A percentile compares a stretch with the other conserved stretches of the same genome.
Evolutionary conservation across 1,284 basidiomycete species (phyloP).

Genomic region (Puccinia novopanici): DNA sequence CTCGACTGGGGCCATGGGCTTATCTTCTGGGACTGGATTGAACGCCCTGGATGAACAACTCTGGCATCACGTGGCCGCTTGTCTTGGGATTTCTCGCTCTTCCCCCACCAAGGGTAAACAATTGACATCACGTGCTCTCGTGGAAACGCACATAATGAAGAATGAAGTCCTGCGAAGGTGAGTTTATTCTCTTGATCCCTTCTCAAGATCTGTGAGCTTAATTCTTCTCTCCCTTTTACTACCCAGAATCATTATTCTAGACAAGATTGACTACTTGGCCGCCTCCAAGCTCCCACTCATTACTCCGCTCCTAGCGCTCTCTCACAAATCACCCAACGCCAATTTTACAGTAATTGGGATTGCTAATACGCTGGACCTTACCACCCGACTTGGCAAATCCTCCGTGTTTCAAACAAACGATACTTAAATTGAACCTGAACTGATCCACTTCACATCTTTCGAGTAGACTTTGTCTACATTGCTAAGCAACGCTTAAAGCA

Average conservation of each 20-base stretch:
- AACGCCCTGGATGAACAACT: slow-evolving; percentile 46
- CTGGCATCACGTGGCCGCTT: slow-evolving; percentile 28
- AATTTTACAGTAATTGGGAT: slow-evolving; percentile 57
- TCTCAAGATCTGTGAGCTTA: neutral
- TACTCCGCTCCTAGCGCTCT: slow-evolving; percentile 58
- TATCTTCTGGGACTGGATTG: slow-evolving; percentile 34
- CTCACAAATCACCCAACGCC: slow-evolving; percentile 52
- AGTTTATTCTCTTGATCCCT: neutral
- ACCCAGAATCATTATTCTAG: slow-evolving; percentile 59
- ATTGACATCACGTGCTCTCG: slow-evolving; percentile 21
- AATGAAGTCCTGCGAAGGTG: slow-evolving; percentile 30
- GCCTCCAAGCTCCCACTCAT: slow-evolving; percentile 57
- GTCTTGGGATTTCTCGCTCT: slow-evolving; percentile 11
- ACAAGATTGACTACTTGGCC: slow-evolving; percentile 61
- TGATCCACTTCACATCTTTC: slow-evolving; percentile 61
- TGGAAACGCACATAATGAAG: slow-evolving; percentile 15
- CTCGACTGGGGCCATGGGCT: slow-evolving; percentile 55
- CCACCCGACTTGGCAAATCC: slow-evolving; percentile 52
- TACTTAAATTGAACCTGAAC: slow-evolving; percentile 57
- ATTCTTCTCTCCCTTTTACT: slow-evolving; percentile 45
- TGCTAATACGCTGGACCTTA: slow-evolving; percentile 58
- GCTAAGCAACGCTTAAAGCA: slow-evolving; percentile 58
- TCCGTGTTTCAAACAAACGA: slow-evolving; percentile 52
- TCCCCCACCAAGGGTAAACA: slow-evolving; percentile 11
- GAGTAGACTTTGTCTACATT: slow-evolving; percentile 59